Evolutionary conservation across 2,329 filamentous ascomycete genomes (phyloP), one percentile per base, ranked within the genome.

Genomic region (Aspergillus quadricinctus): DNA sequence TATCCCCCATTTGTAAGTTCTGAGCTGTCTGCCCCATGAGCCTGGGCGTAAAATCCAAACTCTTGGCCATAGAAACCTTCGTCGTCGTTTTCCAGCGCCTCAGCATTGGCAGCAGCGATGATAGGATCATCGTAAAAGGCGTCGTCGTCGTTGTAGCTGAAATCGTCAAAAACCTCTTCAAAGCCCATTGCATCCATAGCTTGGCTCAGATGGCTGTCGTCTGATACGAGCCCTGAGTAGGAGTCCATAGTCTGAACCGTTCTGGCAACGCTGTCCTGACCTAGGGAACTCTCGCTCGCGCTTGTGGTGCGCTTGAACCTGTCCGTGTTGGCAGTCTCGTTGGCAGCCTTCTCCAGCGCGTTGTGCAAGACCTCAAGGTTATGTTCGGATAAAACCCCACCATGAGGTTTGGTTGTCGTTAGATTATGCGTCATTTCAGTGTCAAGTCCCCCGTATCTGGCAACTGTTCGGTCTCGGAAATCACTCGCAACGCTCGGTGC

Each of bases 21-120:
- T 6, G 79, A 75, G 41, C 77, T 77, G 54, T 77, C 75, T 29
- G 76, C 77, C 21, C 78, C 80, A 49, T 79, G 71, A 10, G 75
- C 71, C 19, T 76, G 73, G 25, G 92, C 91, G 71, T 96, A 99
- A 72, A 99, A 99, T 0, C 92, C 92, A 68, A 99, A 99, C 71
- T 99, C 94, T 64, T 92, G 88, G 0, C 94, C 94, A 68, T 99
- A 99, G 78, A 94, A 95, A 0, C 91, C 93, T 61, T 97, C 93
- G 6, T 88, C 88, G 67, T 99, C 94, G 63, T 91, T 92, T 48
- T 94, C 93, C 7, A 99, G 80, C 1, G 89, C 94, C 70, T 94
- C 92, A 0, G 93, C 92, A 65, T 99, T 99, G 4, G 94, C 94
- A 56, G 92, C 94, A 0, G 92, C 93, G 58, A 99, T 95, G 64